A percentile compares a stretch with the other conserved stretches of the same genome.
Evolutionary conservation across 202 grass and related monocot genomes (phyloP).

Genomic region (Elaeis oleifera): DNA sequence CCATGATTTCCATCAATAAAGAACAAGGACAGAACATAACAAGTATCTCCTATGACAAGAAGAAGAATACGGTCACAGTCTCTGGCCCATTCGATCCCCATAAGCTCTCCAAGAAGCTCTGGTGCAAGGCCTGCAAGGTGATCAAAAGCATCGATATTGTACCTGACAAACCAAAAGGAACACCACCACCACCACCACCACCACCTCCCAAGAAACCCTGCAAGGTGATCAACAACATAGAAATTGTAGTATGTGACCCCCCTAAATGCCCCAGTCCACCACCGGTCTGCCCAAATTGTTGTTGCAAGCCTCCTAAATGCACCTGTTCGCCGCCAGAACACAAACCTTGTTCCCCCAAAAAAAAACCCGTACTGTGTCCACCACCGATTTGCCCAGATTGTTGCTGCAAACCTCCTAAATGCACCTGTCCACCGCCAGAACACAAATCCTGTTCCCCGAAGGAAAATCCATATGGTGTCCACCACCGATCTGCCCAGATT

Average conservation of each 20-base stretch:
- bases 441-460: constrained; percentile 6
- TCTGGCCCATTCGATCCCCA: constrained; percentile 69
- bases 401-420: constrained; percentile 13
- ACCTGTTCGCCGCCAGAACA: background rate
- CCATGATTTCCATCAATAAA: background rate
- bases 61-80: constrained; percentile 48
- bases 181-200: background rate
- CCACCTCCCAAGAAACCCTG: constrained; percentile 2
- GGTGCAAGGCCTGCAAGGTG: constrained; percentile 50
- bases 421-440: constrained; percentile 4
- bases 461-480: no score
- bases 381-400: background rate
- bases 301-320: background rate
- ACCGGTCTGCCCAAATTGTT: no score
- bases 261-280: background rate
- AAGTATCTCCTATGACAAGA: constrained; percentile 53
- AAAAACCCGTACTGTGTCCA: no score
- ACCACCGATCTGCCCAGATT: constrained; percentile 2
- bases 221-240: no score
- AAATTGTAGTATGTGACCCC: background rate
- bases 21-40: constrained; percentile 30
- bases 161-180: no score
- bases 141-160: constrained; percentile 35
- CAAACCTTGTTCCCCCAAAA: background rate
- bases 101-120: constrained; percentile 38